Evolutionary conservation across 176 grass and related monocot species (phyloP), one percentile per base, ranked within the genome.

Genomic region (Avena eriantha): DNA sequence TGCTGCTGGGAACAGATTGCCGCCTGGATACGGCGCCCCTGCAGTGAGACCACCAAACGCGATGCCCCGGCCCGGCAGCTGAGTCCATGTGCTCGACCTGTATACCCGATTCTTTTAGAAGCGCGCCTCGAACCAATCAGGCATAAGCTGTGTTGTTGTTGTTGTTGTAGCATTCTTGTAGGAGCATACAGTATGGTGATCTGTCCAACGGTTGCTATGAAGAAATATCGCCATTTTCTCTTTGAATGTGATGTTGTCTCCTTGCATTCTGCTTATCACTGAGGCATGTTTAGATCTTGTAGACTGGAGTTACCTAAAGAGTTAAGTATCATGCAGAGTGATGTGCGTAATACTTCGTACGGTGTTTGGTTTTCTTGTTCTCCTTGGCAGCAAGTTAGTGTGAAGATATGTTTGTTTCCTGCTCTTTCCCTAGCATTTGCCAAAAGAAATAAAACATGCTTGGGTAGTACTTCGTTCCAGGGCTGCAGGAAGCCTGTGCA

Each of bases 21-120:
- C 88, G n/a, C 83, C 84, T 69, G 91, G 88, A 66, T 93, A 95
- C 85, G 88, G 83, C 29, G 81, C 75, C 77, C 82, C 86, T 53
- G 54, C 31, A 61, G 53, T 85, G 1, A 85, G 86, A n/a, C 77
- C 78, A 23, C 64, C 86, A n/a, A 91, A 85, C 34, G 63, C 78
- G 56, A 88, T 91, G 77, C 82, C 82, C 7, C 82, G 84, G 39
- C 84, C 87, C 3, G 34, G 70, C 77, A 84, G 66, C 47, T 86
- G 82, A 87, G 70, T 11, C 12, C 48, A 81, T n/a, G 58, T 41
- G 34, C 51, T 83, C 10, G 15, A 73, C 39, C 8, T 46, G 34
- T 82, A 78, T 83, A 83, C 78, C 79, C 13, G 59, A 91, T 91
- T 91, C 90, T 85, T 91, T 81, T 84, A 91, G 77, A 81, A 60